A percentile compares a stretch with the other conserved stretches of the same genome.
These are phyloP conservation scores for Acmispon strigosus DNA, from an alignment of 306 rosid species.

Conservation along the genomic window DNA sequence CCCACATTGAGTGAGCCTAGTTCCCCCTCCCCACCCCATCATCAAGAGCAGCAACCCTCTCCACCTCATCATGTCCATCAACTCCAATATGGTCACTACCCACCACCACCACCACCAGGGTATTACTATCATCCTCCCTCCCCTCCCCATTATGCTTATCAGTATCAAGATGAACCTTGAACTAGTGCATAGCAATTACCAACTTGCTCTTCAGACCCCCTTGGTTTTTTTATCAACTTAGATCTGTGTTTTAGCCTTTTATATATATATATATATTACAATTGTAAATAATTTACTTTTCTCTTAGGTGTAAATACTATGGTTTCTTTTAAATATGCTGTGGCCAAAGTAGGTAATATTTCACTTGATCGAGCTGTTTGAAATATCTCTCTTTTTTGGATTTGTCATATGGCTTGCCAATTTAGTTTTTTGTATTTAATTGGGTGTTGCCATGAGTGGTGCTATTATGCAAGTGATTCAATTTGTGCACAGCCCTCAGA, in stretches of 20 bases:
- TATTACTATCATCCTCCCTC: slow-evolving; percentile 40
- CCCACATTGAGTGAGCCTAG: slow-evolving; percentile 40
- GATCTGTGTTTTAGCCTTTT: background rate
- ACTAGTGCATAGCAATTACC: background rate
- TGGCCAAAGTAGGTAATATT: background rate
- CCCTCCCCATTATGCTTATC: slow-evolving; percentile 45
- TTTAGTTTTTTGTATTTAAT: background rate
- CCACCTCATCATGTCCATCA: slow-evolving; percentile 12
- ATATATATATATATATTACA: slow-evolving; percentile 5
- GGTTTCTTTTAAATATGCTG: background rate
- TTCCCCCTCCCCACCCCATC: slow-evolving; percentile 52
- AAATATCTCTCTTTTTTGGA: background rate
- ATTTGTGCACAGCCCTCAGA: too few species aligned
- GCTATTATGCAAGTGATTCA: too few species aligned
- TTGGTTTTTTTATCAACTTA: slow-evolving; percentile 11
- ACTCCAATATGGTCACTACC: slow-evolving; percentile 11
- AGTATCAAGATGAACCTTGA: slow-evolving; percentile 44
- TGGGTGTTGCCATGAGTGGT: background rate
- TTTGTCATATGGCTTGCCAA: background rate
- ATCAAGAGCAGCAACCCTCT: slow-evolving; percentile 25
- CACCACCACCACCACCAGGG: slow-evolving; percentile 39
- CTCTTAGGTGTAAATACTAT: slow-evolving; percentile 13
- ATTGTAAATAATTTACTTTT: slow-evolving; percentile 23
- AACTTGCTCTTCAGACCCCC: slow-evolving; percentile 16
- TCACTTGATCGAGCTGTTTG: background rate